phyloP scores from a whole-genome alignment of 1,284 basidiomycete species.

The Pyrrhoderma lamaoense region DNA sequence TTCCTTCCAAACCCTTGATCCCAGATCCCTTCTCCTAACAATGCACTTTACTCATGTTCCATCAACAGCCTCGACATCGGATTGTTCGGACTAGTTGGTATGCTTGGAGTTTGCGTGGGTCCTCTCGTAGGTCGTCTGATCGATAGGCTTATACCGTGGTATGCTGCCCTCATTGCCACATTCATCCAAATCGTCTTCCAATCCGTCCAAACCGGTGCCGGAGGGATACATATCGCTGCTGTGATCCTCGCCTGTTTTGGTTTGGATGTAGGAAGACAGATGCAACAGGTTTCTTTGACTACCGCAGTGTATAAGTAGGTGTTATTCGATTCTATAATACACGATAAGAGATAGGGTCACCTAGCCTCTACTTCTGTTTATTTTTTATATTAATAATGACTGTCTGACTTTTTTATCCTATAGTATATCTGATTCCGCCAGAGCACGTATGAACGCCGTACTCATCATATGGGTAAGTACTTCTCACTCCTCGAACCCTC shows the following conservation, averaged over 20 bases:
- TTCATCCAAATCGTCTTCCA: conserved; percentile 36
- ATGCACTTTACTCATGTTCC: not conserved
- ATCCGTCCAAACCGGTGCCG: conserved; percentile 49
- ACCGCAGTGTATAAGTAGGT: conserved; percentile 34
- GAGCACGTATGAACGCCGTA: conserved; percentile 46
- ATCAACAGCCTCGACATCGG: conserved; percentile 60
- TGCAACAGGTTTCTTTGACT: conserved; percentile 33
- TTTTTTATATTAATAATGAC: too few species aligned
- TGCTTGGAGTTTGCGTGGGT: conserved; percentile 56
- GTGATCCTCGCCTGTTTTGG: conserved; percentile 41
- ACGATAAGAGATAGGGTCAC: not conserved
- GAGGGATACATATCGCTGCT: conserved; percentile 51
- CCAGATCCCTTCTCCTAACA: not conserved
- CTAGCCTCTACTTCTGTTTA: too few species aligned
- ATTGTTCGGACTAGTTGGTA: conserved; percentile 63
- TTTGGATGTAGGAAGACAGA: conserved; percentile 39
- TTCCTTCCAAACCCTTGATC: too few species aligned
- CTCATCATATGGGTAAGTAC: conserved; percentile 36
- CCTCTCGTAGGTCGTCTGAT: conserved; percentile 56
- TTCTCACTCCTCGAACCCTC: too few species aligned
- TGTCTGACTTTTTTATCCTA: conserved; percentile 14
- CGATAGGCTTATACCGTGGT: conserved; percentile 61
- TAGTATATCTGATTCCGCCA: conserved; percentile 33
- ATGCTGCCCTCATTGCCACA: conserved; percentile 47
- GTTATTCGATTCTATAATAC: not conserved